Conservation (phyloP, 345 rosid genomes). For the Sisymbrium altissimum region DNA sequence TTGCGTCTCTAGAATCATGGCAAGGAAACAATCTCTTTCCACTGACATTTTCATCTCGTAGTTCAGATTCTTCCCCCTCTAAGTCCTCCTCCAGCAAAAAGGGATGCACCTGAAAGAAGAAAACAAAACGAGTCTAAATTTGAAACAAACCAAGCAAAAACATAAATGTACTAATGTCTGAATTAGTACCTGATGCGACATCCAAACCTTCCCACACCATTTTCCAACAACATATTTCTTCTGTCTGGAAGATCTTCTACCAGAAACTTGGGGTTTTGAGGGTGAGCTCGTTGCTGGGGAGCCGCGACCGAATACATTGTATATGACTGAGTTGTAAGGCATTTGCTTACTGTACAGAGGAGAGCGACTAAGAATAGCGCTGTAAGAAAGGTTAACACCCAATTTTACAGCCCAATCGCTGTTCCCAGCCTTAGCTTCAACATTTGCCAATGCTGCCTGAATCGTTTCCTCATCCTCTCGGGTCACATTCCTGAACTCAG, state of each 20-base stretch:
- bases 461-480: constrained; percentile 70
- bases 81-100: constrained; percentile 52
- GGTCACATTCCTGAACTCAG: constrained; percentile 54
- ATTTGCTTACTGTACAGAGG: constrained; percentile 92
- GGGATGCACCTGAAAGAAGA: constrained; percentile 74
- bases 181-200: constrained; percentile 77
- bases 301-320: constrained; percentile 74
- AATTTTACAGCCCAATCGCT: constrained; percentile 96
- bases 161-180: neutral
- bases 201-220: constrained; percentile 99
- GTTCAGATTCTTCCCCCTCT: constrained; percentile 58
- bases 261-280: constrained; percentile 36
- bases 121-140: constrained; percentile 17
- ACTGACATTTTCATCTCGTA: constrained; percentile 39
- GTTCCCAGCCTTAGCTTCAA: constrained; percentile 73
- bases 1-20: constrained; percentile 36
- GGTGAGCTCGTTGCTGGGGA: constrained; percentile 52
- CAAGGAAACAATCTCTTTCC: constrained; percentile 38
- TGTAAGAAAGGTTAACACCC: constrained; percentile 83
- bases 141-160: neutral
- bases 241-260: constrained; percentile 55
- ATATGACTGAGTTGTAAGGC: constrained; percentile 87
- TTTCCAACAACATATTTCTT: constrained; percentile 84
- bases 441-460: constrained; percentile 64
- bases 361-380: constrained; percentile 78